phyloP scores from a whole-genome alignment of 441 rosid genomes.

The Mallotus repandus region DNA sequence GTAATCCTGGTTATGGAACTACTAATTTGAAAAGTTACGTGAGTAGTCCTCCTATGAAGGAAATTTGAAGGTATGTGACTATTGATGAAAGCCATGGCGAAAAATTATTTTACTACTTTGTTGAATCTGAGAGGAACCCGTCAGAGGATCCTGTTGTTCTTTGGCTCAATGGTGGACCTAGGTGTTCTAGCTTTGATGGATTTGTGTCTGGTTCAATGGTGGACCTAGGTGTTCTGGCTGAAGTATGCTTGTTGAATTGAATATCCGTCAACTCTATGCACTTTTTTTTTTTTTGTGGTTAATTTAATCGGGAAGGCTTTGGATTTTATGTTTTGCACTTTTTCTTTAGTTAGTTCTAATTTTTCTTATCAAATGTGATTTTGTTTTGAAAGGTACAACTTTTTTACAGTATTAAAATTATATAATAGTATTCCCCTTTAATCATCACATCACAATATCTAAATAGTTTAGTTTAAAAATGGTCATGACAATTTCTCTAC shows the following conservation, averaged over 20 bases:
- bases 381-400: no score
- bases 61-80: slow-evolving; percentile 62
- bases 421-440: no score
- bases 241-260: neutral
- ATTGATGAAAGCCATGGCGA: slow-evolving; percentile 47
- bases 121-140: slow-evolving; percentile 45
- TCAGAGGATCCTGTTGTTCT: slow-evolving; percentile 41
- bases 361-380: neutral
- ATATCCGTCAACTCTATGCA: neutral
- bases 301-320: neutral
- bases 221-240: slow-evolving; percentile 45
- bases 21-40: no score
- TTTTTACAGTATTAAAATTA: no score
- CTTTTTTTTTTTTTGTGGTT: neutral
- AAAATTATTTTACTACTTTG: slow-evolving; percentile 46
- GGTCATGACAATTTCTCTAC: no score
- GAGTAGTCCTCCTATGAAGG: neutral
- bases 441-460: no score
- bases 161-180: slow-evolving; percentile 56
- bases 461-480: no score
- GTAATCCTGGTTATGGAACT: neutral
- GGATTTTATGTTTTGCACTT: neutral
- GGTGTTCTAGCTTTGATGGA: slow-evolving; percentile 49
- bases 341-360: neutral
- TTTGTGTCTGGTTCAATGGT: slow-evolving; percentile 38